Evolutionary conservation across 1,139 yeast genomes (phyloP).

Genomic region (Debaryomyces psychrophilus): DNA sequence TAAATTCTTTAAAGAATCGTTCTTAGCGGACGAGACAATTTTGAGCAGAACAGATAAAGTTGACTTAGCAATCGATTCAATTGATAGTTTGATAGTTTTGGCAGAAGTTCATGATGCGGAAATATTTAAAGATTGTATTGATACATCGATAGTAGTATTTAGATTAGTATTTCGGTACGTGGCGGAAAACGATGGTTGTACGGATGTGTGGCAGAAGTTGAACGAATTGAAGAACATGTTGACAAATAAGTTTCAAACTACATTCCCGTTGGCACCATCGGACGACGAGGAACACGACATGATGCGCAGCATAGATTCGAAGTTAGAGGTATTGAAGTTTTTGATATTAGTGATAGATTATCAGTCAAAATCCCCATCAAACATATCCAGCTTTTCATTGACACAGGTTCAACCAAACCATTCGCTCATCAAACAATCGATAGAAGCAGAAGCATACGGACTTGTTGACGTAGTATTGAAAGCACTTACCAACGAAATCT

Average conservation of each 20-base stretch:
- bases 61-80: constrained; percentile 46
- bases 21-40: constrained; percentile 32
- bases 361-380: constrained; percentile 58
- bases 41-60: constrained; percentile 37
- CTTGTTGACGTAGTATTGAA: constrained; percentile 67
- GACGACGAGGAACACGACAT: constrained; percentile 54
- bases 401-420: constrained; percentile 65
- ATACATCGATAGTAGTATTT: constrained; percentile 40
- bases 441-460: constrained; percentile 75
- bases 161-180: constrained; percentile 46
- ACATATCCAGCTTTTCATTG: constrained; percentile 53
- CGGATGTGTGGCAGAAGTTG: constrained; percentile 46
- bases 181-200: constrained; percentile 48
- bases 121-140: constrained; percentile 36
- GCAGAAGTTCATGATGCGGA: constrained; percentile 32
- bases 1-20: constrained; percentile 47
- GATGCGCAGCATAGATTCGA: constrained; percentile 55
- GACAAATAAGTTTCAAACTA: constrained; percentile 35
- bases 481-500: constrained; percentile 56
- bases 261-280: constrained; percentile 50
- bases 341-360: constrained; percentile 70
- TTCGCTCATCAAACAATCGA: constrained; percentile 57
- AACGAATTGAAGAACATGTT: constrained; percentile 45
- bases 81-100: constrained; percentile 37
- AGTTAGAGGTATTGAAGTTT: constrained; percentile 71